A percentile compares a stretch with the other conserved stretches of the same genome.
Evolutionary conservation across 495 filamentous ascomycete species (phyloP).

Genomic region (Neurospora intermedia): DNA sequence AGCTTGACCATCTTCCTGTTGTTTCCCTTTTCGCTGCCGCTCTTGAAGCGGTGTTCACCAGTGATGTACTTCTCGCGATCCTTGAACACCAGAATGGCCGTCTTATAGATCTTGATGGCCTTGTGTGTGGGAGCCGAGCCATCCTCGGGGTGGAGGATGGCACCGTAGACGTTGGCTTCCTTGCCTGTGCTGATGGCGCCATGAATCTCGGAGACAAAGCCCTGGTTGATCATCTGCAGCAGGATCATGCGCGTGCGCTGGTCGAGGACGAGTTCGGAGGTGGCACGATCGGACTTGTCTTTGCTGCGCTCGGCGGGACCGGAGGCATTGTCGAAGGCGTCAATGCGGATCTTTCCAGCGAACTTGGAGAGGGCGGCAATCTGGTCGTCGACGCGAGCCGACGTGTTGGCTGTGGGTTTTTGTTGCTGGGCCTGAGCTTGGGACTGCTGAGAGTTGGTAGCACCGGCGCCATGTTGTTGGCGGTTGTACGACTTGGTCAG

Average conservation of each 20-base stretch:
- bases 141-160: conserved; percentile 29
- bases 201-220: conserved; percentile 72
- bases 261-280: conserved; percentile 87
- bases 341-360: conserved; percentile 79
- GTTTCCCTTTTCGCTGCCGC: conserved; percentile 82
- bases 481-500: conserved; percentile 89
- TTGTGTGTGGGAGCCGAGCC: conserved; percentile 33
- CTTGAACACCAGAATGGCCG: conserved; percentile 91
- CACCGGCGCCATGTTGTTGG: conserved; percentile 41
- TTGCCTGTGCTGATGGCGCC: conserved; percentile 92
- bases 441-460: conserved; percentile 13
- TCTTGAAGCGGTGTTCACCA: conserved; percentile 68
- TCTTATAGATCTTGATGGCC: conserved; percentile 98
- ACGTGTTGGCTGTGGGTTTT: conserved; percentile 71
- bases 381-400: conserved; percentile 74
- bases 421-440: conserved; percentile 19
- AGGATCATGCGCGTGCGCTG: conserved; percentile 90
- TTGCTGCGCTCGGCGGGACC: conserved; percentile 31
- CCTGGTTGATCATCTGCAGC: conserved; percentile 85
- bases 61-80: conserved; percentile 90
- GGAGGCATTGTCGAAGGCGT: conserved; percentile 48
- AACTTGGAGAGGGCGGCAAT: conserved; percentile 72
- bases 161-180: conserved; percentile 93
- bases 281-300: conserved; percentile 88
- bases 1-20: conserved; percentile 92